A percentile compares a stretch with the other conserved stretches of the same genome.
phyloP scores from a whole-genome alignment of 129 eudicot genomes.

The Flaveria ramosissima region DNA sequence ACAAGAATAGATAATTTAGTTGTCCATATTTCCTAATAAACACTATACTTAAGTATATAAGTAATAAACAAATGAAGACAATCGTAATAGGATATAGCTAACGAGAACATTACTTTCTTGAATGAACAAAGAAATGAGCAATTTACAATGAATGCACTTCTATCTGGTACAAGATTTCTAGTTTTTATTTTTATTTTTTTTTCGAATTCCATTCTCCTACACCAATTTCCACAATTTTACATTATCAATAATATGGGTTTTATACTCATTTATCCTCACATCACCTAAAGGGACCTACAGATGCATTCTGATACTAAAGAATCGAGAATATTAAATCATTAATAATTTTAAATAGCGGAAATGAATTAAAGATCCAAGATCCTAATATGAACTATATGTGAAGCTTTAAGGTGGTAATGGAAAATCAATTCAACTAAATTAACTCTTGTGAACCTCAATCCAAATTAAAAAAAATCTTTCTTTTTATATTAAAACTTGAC shows the following conservation, averaged over 20 bases:
- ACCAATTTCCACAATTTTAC: background rate
- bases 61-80: background rate
- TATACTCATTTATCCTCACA: background rate
- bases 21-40: background rate
- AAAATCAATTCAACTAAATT: background rate
- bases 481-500: constrained; percentile 3
- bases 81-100: background rate
- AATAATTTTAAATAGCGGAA: background rate
- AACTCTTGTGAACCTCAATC: background rate
- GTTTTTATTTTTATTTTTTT: constrained; percentile 1
- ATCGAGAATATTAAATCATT: background rate
- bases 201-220: background rate
- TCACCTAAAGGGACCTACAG: background rate
- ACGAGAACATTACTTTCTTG: background rate
- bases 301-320: background rate
- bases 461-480: background rate
- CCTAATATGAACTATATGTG: background rate
- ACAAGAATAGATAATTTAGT: background rate
- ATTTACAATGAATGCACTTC: background rate
- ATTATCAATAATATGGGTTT: background rate
- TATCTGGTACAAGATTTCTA: background rate
- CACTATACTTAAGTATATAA: background rate
- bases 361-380: background rate
- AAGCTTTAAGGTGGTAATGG: background rate
- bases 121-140: background rate